Conservation (phyloP, 2,329 filamentous ascomycete species). For the Lachnellula cervina region DNA sequence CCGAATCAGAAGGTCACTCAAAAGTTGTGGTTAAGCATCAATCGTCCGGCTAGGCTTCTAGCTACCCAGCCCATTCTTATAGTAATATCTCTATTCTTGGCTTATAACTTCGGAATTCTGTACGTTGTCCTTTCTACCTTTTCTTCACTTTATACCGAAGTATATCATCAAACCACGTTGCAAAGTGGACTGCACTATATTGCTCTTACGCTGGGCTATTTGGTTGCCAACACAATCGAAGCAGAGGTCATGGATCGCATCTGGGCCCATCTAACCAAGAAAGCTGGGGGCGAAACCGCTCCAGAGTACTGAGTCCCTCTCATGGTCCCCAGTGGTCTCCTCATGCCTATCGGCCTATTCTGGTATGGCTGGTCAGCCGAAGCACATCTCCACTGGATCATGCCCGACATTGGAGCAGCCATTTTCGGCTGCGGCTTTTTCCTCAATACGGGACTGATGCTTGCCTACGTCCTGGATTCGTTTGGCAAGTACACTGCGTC, state of each 20-base stretch:
- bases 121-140: neutral
- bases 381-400: conserved; percentile 45
- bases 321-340: conserved; percentile 46
- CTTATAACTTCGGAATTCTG: neutral
- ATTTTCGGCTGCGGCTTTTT: conserved; percentile 45
- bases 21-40: conserved; percentile 30
- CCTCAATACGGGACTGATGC: conserved; percentile 19
- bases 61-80: neutral
- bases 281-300: conserved; percentile 6
- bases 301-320: conserved; percentile 59
- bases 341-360: conserved; percentile 50
- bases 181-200: neutral
- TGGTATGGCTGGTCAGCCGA: conserved; percentile 53
- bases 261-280: conserved; percentile 8
- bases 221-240: conserved; percentile 44
- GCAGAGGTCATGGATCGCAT: conserved; percentile 22
- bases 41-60: conserved; percentile 37
- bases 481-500: conserved; percentile 35
- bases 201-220: neutral
- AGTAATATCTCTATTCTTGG: neutral
- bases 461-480: conserved; percentile 48
- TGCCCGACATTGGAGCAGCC: conserved; percentile 48
- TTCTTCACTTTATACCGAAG: neutral
- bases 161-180: neutral
- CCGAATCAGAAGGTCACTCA: neutral